These are phyloP conservation scores for Aegilops longissima DNA, from an alignment of 176 grass and related monocot species.

Conservation along the genomic window DNA sequence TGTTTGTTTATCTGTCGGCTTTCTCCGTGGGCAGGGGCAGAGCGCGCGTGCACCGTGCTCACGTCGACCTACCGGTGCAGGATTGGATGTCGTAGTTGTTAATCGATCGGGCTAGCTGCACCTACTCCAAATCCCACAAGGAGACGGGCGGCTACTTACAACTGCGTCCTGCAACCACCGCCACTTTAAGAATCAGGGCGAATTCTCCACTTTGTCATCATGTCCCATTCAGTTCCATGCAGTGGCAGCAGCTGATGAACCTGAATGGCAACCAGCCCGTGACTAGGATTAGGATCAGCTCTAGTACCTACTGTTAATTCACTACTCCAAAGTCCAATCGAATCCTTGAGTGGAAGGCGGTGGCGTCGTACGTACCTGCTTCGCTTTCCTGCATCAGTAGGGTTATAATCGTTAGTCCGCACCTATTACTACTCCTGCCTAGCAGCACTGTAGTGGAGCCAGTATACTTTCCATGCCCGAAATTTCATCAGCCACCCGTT, in stretches of 20 bases:
- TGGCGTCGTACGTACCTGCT: background rate
- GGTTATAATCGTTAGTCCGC: background rate
- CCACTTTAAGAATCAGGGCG: background rate
- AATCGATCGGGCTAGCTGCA: background rate
- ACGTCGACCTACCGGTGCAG: background rate
- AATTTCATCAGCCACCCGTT: background rate
- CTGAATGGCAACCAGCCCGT: background rate
- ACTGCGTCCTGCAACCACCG: conserved; percentile 4
- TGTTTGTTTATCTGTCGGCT: background rate
- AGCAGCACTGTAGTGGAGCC: background rate
- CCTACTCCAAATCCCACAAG: background rate
- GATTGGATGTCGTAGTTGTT: background rate
- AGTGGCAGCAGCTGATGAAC: background rate
- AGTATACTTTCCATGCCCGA: background rate
- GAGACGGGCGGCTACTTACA: background rate
- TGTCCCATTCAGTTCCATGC: background rate
- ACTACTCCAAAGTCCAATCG: background rate
- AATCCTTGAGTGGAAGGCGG: background rate
- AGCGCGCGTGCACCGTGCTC: background rate
- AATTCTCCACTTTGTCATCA: background rate
- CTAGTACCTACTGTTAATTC: background rate
- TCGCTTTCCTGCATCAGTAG: background rate
- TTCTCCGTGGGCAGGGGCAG: background rate
- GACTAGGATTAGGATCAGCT: background rate
- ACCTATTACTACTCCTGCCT: background rate